Conservation (phyloP, 495 filamentous ascomycete species). For the Collariella sp. region DNA sequence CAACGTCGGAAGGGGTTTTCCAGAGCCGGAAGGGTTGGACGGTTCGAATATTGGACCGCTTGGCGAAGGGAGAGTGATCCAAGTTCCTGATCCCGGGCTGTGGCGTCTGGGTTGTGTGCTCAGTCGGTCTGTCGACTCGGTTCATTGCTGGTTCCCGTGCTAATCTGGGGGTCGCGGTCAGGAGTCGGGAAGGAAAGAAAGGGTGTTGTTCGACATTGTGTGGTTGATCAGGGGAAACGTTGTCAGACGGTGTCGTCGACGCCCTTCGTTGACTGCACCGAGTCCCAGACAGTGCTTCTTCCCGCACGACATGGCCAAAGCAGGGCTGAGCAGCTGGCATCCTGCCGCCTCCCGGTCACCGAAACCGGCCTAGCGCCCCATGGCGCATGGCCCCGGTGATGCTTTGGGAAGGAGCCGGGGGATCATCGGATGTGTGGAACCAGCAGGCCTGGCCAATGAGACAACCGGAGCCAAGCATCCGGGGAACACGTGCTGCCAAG, state of each 20-base stretch:
- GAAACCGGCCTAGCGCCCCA: slow-evolving; percentile 22
- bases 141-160: neutral
- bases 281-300: slow-evolving; percentile 1
- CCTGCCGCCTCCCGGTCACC: slow-evolving; percentile 22
- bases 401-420: slow-evolving; percentile 19
- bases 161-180: neutral
- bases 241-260: neutral
- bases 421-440: neutral
- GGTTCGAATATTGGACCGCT: too few relatives aligned
- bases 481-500: neutral
- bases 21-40: too few relatives aligned
- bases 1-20: neutral
- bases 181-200: neutral
- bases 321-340: slow-evolving; percentile 8
- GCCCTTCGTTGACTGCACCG: neutral
- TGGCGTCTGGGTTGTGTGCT: too few relatives aligned
- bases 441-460: slow-evolving; percentile 5
- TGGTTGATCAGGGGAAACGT: neutral
- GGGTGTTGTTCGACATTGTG: neutral
- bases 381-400: slow-evolving; percentile 20
- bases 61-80: too few relatives aligned
- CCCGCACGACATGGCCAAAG: neutral
- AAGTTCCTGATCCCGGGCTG: too few relatives aligned
- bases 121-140: too few relatives aligned
- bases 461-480: neutral